Evolutionary conservation across 2,329 filamentous ascomycete genomes (phyloP).

Genomic region (Diplodia corticola): DNA sequence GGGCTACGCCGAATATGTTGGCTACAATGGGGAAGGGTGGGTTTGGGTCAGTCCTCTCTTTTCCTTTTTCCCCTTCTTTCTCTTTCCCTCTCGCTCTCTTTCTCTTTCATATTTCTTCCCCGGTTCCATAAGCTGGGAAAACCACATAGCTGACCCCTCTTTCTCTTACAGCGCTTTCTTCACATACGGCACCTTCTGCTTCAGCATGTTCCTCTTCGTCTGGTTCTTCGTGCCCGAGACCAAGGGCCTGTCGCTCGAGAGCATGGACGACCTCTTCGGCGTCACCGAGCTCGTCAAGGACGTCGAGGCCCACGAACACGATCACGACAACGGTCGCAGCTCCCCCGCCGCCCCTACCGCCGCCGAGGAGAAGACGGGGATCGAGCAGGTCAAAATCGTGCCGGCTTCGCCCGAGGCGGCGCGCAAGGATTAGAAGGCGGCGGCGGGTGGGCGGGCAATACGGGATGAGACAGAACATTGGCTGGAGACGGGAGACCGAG

Average conservation of each 20-base stretch:
- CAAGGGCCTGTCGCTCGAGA: constrained; percentile 63
- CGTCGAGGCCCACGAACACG: not conserved
- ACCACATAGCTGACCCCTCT: constrained; percentile 29
- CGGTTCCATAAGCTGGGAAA: constrained; percentile 17
- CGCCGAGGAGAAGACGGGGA: constrained; percentile 5
- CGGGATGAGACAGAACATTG: too few relatives aligned
- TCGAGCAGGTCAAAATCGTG: constrained; percentile 14
- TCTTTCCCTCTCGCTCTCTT: not conserved
- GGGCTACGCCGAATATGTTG: constrained; percentile 68
- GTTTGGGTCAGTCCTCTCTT: constrained; percentile 1
- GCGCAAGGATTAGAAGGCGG: not conserved
- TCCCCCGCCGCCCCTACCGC: not conserved
- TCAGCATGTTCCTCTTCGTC: constrained; percentile 65
- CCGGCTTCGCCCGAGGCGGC: not conserved
- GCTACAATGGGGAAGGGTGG: constrained; percentile 52
- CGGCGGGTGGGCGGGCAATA: too few relatives aligned
- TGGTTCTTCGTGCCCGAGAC: constrained; percentile 73
- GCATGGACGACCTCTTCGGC: constrained; percentile 67
- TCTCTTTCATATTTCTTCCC: not conserved
- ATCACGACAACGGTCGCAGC: not conserved
- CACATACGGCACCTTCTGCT: constrained; percentile 67
- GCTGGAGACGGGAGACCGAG: too few relatives aligned
- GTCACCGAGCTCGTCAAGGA: constrained; percentile 50
- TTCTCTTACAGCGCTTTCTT: constrained; percentile 60
- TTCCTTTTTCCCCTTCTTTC: not conserved